Conservation (phyloP, 345 rosid genomes). For the Heritiera fomes region DNA sequence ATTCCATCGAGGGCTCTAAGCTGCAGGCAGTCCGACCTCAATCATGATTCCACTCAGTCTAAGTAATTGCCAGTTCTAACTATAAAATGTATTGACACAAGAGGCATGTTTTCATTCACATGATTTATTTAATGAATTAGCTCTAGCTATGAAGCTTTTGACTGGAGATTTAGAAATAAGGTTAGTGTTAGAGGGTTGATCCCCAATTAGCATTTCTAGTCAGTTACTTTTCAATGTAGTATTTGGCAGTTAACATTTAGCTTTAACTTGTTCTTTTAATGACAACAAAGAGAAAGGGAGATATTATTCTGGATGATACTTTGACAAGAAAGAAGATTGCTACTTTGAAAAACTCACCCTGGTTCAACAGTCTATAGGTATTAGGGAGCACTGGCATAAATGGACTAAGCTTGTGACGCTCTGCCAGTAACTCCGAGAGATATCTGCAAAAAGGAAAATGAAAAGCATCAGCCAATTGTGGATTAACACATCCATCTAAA, state of each 20-base stretch:
- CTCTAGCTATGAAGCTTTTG: background rate
- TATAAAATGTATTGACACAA: background rate
- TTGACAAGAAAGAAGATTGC: slow-evolving; percentile 9
- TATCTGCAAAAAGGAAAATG: slow-evolving; percentile 47
- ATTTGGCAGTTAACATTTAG: background rate
- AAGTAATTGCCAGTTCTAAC: background rate
- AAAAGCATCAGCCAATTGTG: slow-evolving; percentile 11
- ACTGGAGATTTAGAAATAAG: background rate
- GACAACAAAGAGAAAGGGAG: background rate
- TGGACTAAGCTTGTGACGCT: slow-evolving; percentile 72
- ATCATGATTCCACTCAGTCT: background rate
- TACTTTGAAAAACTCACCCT: slow-evolving; percentile 52
- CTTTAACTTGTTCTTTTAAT: background rate
- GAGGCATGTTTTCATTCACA: background rate
- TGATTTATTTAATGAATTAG: background rate
- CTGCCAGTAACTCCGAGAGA: slow-evolving; percentile 70
- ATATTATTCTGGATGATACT: background rate
- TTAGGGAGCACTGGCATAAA: slow-evolving; percentile 69
- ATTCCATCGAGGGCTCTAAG: background rate
- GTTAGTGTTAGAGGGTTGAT: background rate
- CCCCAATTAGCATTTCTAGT: background rate
- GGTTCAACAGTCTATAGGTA: slow-evolving; percentile 60
- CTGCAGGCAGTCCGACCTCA: background rate
- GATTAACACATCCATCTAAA: slow-evolving; percentile 23
- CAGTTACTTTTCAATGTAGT: background rate